Evolutionary conservation across 495 filamentous ascomycete genomes (phyloP).

Genomic region (Annulohypoxylon bovei): DNA sequence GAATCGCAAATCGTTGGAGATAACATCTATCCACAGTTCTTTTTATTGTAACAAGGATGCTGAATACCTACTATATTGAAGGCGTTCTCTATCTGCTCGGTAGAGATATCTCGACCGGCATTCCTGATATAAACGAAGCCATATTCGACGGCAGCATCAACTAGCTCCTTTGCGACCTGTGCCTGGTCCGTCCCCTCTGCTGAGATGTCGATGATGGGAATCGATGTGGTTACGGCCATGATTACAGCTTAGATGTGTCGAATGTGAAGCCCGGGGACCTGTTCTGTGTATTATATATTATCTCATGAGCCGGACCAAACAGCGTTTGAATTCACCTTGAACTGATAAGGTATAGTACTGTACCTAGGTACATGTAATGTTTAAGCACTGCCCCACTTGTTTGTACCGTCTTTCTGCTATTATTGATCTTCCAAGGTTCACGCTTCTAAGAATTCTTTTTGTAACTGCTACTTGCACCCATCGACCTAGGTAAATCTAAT

Average conservation of each 20-base stretch:
- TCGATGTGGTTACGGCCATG: conserved; percentile 64
- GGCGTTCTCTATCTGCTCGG: conserved; percentile 70
- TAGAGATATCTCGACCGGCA: conserved; percentile 71
- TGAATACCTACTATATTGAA: conserved; percentile 73
- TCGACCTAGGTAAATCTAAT: too few relatives aligned
- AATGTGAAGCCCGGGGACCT: background rate
- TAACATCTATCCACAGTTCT: background rate
- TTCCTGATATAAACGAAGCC: conserved; percentile 90
- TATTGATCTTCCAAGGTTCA: background rate
- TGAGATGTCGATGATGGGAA: conserved; percentile 85
- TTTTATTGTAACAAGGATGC: background rate
- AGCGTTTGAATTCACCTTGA: background rate
- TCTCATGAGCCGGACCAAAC: background rate
- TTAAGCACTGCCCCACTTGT: background rate
- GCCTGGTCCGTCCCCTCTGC: conserved; percentile 59
- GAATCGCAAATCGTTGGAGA: background rate
- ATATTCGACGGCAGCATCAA: conserved; percentile 80
- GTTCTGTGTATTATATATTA: background rate
- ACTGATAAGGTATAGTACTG: background rate
- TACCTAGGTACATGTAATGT: background rate
- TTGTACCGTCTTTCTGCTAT: background rate
- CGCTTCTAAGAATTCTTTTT: background rate
- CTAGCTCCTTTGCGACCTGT: conserved; percentile 73
- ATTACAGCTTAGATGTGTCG: background rate
- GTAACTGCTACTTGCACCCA: background rate